Percentiles rank a stretch among this genome's conserved stretches.
Conservation (phyloP, 129 eudicot genomes). For the Flaveria sonorensis region DNA sequence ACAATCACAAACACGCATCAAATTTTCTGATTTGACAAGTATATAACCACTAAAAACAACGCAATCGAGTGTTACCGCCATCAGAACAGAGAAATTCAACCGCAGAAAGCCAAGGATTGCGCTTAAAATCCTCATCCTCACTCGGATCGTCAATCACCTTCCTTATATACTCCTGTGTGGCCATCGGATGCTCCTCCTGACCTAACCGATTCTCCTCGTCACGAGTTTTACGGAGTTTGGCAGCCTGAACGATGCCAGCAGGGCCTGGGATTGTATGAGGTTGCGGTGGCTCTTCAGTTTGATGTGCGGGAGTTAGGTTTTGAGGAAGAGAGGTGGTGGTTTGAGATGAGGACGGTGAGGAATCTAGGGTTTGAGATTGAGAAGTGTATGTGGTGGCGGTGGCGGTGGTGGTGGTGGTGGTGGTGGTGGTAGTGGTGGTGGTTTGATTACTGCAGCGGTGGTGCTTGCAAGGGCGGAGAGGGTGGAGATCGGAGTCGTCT, state of each 20-base stretch:
- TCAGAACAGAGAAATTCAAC: conserved; percentile 39
- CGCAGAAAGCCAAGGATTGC: conserved; percentile 64
- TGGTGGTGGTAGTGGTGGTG: conserved; percentile 13
- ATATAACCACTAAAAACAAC: neutral
- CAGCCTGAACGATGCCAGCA: conserved; percentile 69
- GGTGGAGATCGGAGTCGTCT: conserved; percentile 71
- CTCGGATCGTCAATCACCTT: conserved; percentile 48
- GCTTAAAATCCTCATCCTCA: conserved; percentile 59
- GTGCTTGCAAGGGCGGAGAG: conserved; percentile 71
- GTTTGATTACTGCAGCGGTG: conserved; percentile 30
- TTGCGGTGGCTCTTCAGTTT: neutral
- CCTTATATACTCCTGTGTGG: conserved; percentile 71
- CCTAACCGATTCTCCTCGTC: conserved; percentile 27
- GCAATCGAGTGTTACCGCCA: conserved; percentile 1
- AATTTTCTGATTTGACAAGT: neutral
- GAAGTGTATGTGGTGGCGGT: conserved; percentile 13
- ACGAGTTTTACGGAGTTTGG: conserved; percentile 51
- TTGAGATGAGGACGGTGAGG: conserved; percentile 23
- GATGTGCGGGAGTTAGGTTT: conserved; percentile 15
- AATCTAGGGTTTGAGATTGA: conserved; percentile 34
- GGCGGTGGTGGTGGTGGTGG: conserved; percentile 14
- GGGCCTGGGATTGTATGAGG: conserved; percentile 65
- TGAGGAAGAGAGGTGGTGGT: conserved; percentile 17
- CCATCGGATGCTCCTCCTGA: conserved; percentile 29
- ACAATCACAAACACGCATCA: conserved; percentile 9